Conservation (phyloP, 2,329 filamentous ascomycete species). For the Cordyceps javanica region DNA sequence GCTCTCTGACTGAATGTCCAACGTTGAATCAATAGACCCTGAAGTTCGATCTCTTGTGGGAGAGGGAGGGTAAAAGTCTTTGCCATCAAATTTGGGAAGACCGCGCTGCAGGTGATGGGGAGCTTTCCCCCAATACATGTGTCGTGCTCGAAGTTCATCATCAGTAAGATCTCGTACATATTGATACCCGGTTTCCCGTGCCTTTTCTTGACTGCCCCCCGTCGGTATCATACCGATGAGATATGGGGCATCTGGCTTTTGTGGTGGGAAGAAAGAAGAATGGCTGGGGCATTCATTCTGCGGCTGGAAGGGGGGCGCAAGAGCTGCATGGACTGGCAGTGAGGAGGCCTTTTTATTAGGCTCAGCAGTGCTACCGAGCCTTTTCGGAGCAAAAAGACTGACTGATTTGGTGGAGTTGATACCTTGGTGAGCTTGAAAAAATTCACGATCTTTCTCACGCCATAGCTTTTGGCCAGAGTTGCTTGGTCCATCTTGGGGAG, state of each 20-base stretch:
- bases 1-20: not conserved
- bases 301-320: conserved; percentile 45
- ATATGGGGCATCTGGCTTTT: conserved; percentile 37
- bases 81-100: conserved; percentile 59
- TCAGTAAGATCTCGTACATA: conserved; percentile 53
- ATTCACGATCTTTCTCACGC: conserved; percentile 13
- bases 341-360: conserved; percentile 28
- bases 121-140: conserved; percentile 55
- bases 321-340: conserved; percentile 40
- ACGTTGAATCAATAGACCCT: not conserved
- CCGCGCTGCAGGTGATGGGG: conserved; percentile 44
- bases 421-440: conserved; percentile 17
- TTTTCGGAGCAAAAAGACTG: conserved; percentile 17
- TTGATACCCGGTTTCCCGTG: conserved; percentile 41
- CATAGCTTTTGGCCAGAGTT: conserved; percentile 8
- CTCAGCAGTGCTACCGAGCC: conserved; percentile 19
- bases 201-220: conserved; percentile 35
- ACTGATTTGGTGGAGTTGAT: conserved; percentile 26
- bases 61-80: conserved; percentile 56
- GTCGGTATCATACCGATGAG: conserved; percentile 47
- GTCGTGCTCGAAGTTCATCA: conserved; percentile 52
- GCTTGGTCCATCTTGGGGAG: not conserved
- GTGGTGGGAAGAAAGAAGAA: not conserved
- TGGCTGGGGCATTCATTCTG: conserved; percentile 2
- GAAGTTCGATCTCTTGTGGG: conserved; percentile 34